Conservation (phyloP, 2,329 filamentous ascomycete genomes). For the Pseudogymnoascus sp. region DNA sequence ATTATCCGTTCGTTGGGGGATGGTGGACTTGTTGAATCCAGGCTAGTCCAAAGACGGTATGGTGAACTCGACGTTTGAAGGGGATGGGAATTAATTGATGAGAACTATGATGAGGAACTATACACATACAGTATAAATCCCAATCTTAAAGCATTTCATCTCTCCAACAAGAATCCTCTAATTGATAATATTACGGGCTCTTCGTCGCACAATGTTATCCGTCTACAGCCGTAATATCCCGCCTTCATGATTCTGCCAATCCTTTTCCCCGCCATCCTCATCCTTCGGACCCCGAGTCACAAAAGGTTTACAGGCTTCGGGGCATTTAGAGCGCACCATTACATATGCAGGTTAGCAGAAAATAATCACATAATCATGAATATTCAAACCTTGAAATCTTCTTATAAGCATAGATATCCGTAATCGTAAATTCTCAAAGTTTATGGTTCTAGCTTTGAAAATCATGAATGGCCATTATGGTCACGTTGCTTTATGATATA, state of each 20-base stretch:
- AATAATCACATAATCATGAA: background rate
- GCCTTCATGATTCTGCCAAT: background rate
- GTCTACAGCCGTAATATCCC: background rate
- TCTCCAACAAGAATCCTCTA: background rate
- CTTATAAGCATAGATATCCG: too few species aligned
- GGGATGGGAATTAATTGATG: background rate
- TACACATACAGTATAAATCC: background rate
- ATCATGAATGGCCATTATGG: background rate
- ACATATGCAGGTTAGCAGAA: background rate
- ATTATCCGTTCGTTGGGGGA: conserved; percentile 6
- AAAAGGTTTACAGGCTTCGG: background rate
- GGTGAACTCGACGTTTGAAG: background rate
- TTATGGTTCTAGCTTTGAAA: background rate
- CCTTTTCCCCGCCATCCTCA: background rate
- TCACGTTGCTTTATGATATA: background rate
- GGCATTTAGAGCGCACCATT: background rate
- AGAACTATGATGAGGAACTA: conserved; percentile 1
- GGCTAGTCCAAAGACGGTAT: background rate
- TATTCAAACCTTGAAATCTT: background rate
- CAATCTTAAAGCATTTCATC: background rate
- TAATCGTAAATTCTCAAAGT: too few species aligned
- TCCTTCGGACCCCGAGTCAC: background rate
- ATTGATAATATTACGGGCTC: background rate
- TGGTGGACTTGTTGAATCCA: conserved; percentile 7
- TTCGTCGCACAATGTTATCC: background rate